Base-by-base conservation (phyloP, 139 green algal species). In the Nannochloris sp. region DNA sequence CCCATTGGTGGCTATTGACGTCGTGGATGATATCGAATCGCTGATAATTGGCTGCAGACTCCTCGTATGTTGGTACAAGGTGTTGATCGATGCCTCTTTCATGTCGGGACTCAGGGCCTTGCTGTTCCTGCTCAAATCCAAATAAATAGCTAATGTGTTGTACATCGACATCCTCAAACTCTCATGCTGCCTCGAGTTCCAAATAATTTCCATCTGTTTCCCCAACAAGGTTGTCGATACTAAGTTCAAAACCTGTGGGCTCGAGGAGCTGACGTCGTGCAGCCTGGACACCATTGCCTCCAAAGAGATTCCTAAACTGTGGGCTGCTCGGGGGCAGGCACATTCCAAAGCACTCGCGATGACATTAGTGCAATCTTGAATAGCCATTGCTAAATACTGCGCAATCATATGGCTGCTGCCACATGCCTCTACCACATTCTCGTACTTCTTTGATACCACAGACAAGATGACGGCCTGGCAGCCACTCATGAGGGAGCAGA, bases 81-180 rank as follows among this genome's bases (percentile, higher is more conserved):
- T 26, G 4, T 25, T 53, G 2, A 66, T 53, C 8, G 70, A 74
- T 57, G 62, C 76, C 46, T 73, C 73, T 51, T 78, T 69, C 37
- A 80, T 44, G 56, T 77, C 48, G 17, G n/a, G 16, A 23, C 17
- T 28, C 46, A 53, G n/a, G 20, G 17, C n/a, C 17, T 20, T 23
- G 46, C n/a, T 53, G 17, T 53, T 53, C 5, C 55, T 40, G 30
- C 70, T 75, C 64, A 86, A 80, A 57, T 78, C 65, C 20, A 90
- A 70, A 69, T 87, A 87, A 69, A 74, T 73, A 51, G 84, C 59
- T 44, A 85, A 72, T 6, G 61, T 63, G 2, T 61, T 72, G 58
- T 85, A 87, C 59, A 90, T 61, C 46, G 81, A 72, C 17, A 79
- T 51, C 0, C 85, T 75, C 28, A 87, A 70, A 2, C 59, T 63